Evolutionary conservation across 768 basidiomycete species (phyloP), one percentile per base, ranked within the genome.

Genomic region (Naganishia randhawae): DNA sequence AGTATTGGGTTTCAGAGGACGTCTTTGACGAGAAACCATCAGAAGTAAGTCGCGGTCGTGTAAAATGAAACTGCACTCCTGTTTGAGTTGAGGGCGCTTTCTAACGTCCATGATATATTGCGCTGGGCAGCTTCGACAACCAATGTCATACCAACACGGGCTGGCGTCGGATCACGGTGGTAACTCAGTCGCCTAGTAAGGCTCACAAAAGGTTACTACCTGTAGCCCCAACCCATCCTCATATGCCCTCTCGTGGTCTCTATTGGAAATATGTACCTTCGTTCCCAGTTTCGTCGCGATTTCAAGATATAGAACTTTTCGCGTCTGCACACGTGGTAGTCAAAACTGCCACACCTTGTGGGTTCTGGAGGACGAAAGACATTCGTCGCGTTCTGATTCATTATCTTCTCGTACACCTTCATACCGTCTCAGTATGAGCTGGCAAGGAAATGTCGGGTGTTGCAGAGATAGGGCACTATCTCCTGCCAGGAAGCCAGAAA

Each of bases 1-100:
- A 61, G 57, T 42, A 41, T 61, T 61, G 57, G 57, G 57, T 61
- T 35, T 39, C 57, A 13, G 57, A 61, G 41, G 57, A 61, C 14
- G 17, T 25, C 33, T 61, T 41, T 22, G 57, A 61, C 7, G 37
- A 29, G 35, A 61, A 61, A 35, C 9, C 54, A 2, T n/a, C 32
- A 4, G 54, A 61, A 39, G 35, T 41, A 14, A 61, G 57, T 48
- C n/a, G 11, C 42, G 42, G 19, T n/a, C n/a, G 19, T 42, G 3
- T 19, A 42, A 19, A 9, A 42, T 42, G 3, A 42, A 42, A 9
- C 3, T 19, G 14, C 16, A 17, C 42, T 16, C 42, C 37, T 39
- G n/a, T n/a, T n/a, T n/a, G n/a, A n/a, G n/a, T 39, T 39, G 14
- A 7, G 7, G 37, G 7, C 25, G 45, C 25, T 17, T 48, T 48